phyloP scores from a whole-genome alignment of 1,284 basidiomycete species.

The Singerocomus inundabilis region DNA sequence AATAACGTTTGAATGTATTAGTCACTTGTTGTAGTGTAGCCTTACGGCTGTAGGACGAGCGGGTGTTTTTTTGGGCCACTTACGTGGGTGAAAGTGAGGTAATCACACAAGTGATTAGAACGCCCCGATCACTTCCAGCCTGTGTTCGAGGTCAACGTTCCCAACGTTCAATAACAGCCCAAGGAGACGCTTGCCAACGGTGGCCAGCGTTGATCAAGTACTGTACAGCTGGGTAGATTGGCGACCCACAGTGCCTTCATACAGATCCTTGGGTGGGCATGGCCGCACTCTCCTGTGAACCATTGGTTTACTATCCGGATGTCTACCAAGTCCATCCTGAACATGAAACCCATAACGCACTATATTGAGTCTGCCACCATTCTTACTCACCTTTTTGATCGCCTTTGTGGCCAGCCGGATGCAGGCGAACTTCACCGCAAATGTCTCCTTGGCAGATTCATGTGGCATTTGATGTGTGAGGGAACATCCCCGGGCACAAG shows the following conservation, averaged over 20 bases:
- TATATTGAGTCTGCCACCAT: no score
- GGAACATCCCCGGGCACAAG: background rate
- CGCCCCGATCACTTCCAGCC: background rate
- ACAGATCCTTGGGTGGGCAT: background rate
- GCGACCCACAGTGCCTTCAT: background rate
- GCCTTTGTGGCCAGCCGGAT: constrained; percentile 1
- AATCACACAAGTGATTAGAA: constrained; percentile 3
- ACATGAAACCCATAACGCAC: background rate
- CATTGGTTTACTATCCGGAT: background rate
- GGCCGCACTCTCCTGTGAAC: background rate
- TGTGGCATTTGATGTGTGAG: constrained; percentile 16
- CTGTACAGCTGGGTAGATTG: constrained; percentile 15
- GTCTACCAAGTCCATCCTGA: background rate
- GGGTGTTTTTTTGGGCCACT: constrained; percentile 2
- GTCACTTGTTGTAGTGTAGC: constrained; percentile 31
- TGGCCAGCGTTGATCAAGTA: constrained; percentile 1
- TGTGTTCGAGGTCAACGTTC: no score
- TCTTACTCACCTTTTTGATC: no score
- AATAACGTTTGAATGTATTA: constrained; percentile 28
- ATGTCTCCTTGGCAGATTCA: background rate
- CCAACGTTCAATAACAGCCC: background rate
- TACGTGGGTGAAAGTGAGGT: constrained; percentile 12
- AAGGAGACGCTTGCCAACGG: constrained; percentile 4
- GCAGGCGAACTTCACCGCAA: background rate
- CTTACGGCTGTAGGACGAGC: constrained; percentile 15